Base-by-base conservation (phyloP, 1,139 yeast species). In the Suhomyces terraborum region DNA sequence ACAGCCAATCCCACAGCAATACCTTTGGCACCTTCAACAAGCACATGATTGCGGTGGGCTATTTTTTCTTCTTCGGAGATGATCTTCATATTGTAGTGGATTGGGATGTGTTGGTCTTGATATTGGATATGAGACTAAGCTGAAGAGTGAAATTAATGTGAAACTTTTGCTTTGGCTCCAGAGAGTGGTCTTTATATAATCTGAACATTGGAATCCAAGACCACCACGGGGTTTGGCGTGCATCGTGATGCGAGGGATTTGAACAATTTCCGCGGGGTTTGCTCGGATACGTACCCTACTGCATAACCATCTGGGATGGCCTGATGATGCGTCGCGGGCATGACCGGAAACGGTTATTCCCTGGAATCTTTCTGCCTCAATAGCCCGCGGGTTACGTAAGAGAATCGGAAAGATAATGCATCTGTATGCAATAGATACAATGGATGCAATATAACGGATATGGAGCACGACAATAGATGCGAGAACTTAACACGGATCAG, bases 1-100 rank as follows among this genome's bases (percentile, higher is more conserved):
- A 62, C 38, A 9, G 62, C 44, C 5, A 65, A 59, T 6, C 78
- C 78, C 40, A 63, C 63, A 27, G 67, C 48, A 36, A 69, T 52
- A 4, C 78, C 78, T 48, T 69, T 69, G 36, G 56, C 44, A 10
- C 77, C 75, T 51, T 71, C 76, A 5, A 60, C 46, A 19, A 61
- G 45, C 17, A 72, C 61, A 45, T 67, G 64, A 12, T 64, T 54
- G 29, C 59, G 54, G 53, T 73, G 78, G 4, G 75, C 77, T 24
- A 65, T 64, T 48, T 55, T 67, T 51, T 73, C 77, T 49, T 68
- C 75, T 31, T 57, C 50, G 24, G 61, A 55, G 35, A 72, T 54
- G 42, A 72, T 58, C 55, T 72, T 73, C 77, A 73, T 73, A 17
- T 29, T 53, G 61, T 16, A 14, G 19, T 36, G 23, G 16, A 16